These are phyloP conservation scores for Kwoniella sp. DNA, from an alignment of 768 basidiomycete species.

Conservation along the genomic window DNA sequence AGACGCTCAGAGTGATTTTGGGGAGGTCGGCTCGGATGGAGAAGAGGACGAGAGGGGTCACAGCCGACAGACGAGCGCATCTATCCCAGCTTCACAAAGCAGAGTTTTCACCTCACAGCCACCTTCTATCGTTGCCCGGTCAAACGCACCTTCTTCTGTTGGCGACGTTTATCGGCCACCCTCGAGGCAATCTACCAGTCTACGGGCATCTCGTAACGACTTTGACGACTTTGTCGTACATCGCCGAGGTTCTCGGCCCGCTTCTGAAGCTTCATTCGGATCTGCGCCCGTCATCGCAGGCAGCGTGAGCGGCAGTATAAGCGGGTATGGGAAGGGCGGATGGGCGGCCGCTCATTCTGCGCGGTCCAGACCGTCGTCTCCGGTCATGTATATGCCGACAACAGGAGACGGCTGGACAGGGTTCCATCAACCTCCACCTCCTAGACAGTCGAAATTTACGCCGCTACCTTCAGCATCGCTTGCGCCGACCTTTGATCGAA, in stretches of 20 bases:
- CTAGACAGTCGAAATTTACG: conserved; percentile 41
- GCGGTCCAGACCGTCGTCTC: conserved; percentile 31
- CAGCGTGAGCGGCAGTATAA: conserved; percentile 29
- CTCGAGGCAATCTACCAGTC: conserved; percentile 20
- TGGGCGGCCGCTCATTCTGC: conserved; percentile 42
- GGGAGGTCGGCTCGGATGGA: conserved; percentile 37
- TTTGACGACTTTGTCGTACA: conserved; percentile 32
- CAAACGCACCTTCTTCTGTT: conserved; percentile 2
- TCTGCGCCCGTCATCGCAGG: conserved; percentile 34
- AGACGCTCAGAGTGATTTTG: conserved; percentile 31
- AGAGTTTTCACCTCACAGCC: neutral
- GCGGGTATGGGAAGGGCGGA: conserved; percentile 49
- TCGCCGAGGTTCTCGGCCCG: conserved; percentile 20
- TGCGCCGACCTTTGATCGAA: conserved; percentile 36
- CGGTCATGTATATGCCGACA: conserved; percentile 47
- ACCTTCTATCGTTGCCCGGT: conserved; percentile 5
- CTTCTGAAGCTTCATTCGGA: conserved; percentile 32
- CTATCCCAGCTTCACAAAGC: neutral
- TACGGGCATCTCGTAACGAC: conserved; percentile 18
- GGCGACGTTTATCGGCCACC: conserved; percentile 1
- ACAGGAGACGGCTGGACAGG: conserved; percentile 38
- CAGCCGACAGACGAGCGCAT: conserved; percentile 7
- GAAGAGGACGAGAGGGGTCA: conserved; percentile 23
- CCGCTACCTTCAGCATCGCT: conserved; percentile 39
- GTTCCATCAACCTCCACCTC: conserved; percentile 35